Percentiles rank a stretch among this genome's conserved stretches.
Conservation (phyloP, 1,284 basidiomycete species). For the Mycena citricolor region DNA sequence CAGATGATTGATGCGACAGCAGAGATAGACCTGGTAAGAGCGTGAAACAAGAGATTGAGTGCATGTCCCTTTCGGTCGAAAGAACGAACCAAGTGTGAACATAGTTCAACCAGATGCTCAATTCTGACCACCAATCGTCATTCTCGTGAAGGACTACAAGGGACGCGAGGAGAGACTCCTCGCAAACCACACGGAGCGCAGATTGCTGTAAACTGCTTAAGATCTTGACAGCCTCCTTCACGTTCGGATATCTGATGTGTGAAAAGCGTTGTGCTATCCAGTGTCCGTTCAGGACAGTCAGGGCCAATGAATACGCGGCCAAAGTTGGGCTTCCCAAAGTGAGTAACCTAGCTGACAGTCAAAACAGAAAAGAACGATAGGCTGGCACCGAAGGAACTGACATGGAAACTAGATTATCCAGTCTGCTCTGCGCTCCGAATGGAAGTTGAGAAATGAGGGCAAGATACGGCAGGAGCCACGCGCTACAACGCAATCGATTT, state of each 20-base stretch:
- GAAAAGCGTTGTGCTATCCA: slow-evolving; percentile 36
- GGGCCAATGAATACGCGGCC: slow-evolving; percentile 37
- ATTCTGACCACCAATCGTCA: slow-evolving; percentile 21
- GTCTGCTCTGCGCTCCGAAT: slow-evolving; percentile 25
- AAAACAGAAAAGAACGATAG: slow-evolving; percentile 29
- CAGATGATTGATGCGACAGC: slow-evolving; percentile 22
- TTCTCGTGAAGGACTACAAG: slow-evolving; percentile 38
- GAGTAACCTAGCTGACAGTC: slow-evolving; percentile 34
- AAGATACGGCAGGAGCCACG: slow-evolving; percentile 33
- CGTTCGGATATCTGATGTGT: slow-evolving; percentile 31
- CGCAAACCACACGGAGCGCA: slow-evolving; percentile 29
- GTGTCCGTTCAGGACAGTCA: slow-evolving; percentile 38
- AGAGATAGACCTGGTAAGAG: slow-evolving; percentile 24
- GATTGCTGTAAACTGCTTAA: slow-evolving; percentile 39
- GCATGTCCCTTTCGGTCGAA: background rate
- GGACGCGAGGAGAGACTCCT: slow-evolving; percentile 31
- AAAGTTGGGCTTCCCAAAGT: slow-evolving; percentile 36
- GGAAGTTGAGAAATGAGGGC: slow-evolving; percentile 32
- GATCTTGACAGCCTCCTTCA: slow-evolving; percentile 28
- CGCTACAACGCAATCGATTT: slow-evolving; percentile 12
- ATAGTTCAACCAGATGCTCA: slow-evolving; percentile 16
- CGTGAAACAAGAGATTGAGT: background rate
- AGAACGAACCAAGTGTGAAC: slow-evolving; percentile 25
- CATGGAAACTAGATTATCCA: slow-evolving; percentile 26
- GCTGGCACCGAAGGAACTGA: too few species aligned